Evolutionary conservation across 306 rosid species (phyloP).

Genomic region (Cucurbita ficifolia): DNA sequence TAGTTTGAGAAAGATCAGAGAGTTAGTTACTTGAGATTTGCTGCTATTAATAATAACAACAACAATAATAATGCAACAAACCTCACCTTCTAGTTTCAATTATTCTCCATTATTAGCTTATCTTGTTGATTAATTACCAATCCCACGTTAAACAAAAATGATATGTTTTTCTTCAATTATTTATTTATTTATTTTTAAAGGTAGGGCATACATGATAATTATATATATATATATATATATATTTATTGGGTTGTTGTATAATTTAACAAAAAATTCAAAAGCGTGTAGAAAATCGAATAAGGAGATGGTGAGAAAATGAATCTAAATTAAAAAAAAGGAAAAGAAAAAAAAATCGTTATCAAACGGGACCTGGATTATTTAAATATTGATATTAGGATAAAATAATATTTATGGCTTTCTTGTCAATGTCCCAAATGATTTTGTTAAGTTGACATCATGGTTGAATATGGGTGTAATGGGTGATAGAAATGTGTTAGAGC

Average conservation of each 20-base stretch:
- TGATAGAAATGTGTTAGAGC: not conserved
- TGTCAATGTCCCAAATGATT: constrained; percentile 6
- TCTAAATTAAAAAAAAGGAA: not conserved
- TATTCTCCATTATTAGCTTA: not conserved
- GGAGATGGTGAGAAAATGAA: not conserved
- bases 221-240: not conserved
- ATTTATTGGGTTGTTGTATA: not conserved
- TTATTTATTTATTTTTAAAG: not conserved
- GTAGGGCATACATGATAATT: no score
- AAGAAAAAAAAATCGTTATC: not conserved
- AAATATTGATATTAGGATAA: not conserved
- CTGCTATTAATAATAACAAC: not conserved
- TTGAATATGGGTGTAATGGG: not conserved
- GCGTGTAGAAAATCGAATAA: not conserved
- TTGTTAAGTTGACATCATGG: constrained; percentile 1
- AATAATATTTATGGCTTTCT: not conserved
- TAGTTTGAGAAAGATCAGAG: not conserved
- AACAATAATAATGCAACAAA: not conserved
- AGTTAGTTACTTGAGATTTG: not conserved
- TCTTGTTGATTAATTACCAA: not conserved
- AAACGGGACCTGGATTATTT: not conserved
- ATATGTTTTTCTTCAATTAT: not conserved
- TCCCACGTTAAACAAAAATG: not conserved
- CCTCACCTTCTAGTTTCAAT: not conserved
- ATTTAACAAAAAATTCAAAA: not conserved